Base-by-base conservation (phyloP, 768 basidiomycete genomes). In the Coprinellus micaceus region DNA sequence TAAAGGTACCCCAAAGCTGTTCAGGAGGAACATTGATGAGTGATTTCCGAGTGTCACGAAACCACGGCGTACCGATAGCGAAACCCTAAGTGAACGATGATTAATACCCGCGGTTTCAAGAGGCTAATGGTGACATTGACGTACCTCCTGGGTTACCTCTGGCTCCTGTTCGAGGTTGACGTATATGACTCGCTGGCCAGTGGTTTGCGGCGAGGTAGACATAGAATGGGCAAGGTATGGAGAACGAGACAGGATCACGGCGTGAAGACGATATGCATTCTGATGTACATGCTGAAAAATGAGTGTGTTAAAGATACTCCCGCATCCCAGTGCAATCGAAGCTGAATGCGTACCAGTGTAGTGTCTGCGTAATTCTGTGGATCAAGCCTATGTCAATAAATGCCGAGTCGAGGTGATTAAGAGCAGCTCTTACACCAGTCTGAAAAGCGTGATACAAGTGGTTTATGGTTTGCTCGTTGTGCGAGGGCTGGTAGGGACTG, bases 201-300 rank as follows among this genome's bases (percentile, higher is more conserved):
- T 77, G 36, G 77, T 74, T 72, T 84, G 85, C 24, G 86, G 85
- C 30, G 87, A 85, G 48, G 88, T 89, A 54, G 86, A 88, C 86
- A 96, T 91, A 61, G 92, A 78, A 69, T 93, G 91, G 39, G 88
- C 89, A 65, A 95, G 82, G 72, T 84, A 90, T 36, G 94, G 92
- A 29, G 92, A 94, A 52, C 88, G 86, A 58, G 91, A 90, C 59
- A 95, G 78, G 61, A 94, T 86, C 70, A 95, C 88, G 60, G 87
- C 83, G 73, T 94, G 89, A 33, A 92, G 81, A 53, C 84, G 82
- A 70, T 91, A 92, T 58, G 78, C 75, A 70, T 82, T 82, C 77
- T 86, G 83, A 66, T 85, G 82, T 55, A 88, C 83, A 74, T 88
- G 88, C 87, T 91, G 65, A 37, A 57, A 57, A 49, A 28, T 58